Base-by-base conservation (phyloP, 768 basidiomycete genomes). In the Russula virescens region DNA sequence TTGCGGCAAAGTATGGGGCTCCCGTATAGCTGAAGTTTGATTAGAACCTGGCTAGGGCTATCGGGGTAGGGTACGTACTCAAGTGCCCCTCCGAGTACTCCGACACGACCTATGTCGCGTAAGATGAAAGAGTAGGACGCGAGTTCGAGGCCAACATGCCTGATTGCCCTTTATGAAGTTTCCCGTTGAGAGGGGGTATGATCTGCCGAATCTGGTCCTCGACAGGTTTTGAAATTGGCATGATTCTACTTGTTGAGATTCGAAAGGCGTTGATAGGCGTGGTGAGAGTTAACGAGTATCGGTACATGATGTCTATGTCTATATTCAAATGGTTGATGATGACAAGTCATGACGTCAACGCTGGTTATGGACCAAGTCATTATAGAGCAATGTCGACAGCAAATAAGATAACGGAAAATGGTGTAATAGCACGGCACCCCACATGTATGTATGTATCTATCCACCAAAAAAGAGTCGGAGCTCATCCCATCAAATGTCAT, bases 141-240 rank as follows among this genome's bases (percentile, higher is more conserved):
- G 19, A 60, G 53, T 28, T 8, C 4, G 23, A n/a, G 34, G 40
- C 31, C 18, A 5, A 73, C 80, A 68, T 64, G 87, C 89, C 91
- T 66, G 91, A 94, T 76, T 98, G 95, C 31, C 96, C 96, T 72
- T 99, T 99, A 79, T 95, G 94, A 31, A 98, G 76, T 48, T 86
- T 83, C 8, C 87, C 86, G 68, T 94, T 86, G 31, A 98, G 81
- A 47, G 96, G 96, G 0, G 96, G 96, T 56, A 98, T 91, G 60
- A 98, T 79, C 66, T 83, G 80, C 71, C 86, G 88, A 60, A 95
- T 80, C 71, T 92, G 86, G 21, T 86, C 81, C 38, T 89, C 71
- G 63, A 92, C 75, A 28, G 75, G 70, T 66, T 80, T 83, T 51
- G 86, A 78, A 52, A 89, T 71, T 13, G 86, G 77, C 89, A 89